Base-by-base conservation (phyloP, 208 protist species). In the Borovskyia barvae region DNA sequence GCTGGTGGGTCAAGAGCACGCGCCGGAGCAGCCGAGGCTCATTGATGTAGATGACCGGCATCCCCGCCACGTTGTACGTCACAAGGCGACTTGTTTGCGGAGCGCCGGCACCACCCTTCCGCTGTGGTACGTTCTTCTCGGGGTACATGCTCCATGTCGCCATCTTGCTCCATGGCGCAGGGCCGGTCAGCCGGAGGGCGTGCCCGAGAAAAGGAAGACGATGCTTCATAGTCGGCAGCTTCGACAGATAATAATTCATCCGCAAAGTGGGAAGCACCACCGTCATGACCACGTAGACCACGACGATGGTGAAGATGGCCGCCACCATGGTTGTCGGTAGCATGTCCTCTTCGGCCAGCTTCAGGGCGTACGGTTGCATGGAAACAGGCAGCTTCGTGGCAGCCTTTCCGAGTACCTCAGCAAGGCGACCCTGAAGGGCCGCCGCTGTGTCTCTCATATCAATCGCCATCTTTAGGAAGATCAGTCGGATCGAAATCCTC, bases 1-100 rank as follows among this genome's bases (percentile, higher is more conserved):
- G 77, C 71, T 92, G 86, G 46, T 93, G 76, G n/a, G 85, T 91
- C 39, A 86, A 57, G 0, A 96, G 75, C 12, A 96, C 83, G 17
- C 87, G 90, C 42, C 85, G 87, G 24, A 96, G 51, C 26, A 96
- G 71, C 20, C 66, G 54, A 3, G 90, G 90, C 28, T 93, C 70
- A 52, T 93, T 92, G 40, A 92, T 75, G 72, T 93, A 93, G 11
- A 96, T 62, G 15, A 93, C 80, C 17, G 82, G 84, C 74, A 87
- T 87, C 36, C 77, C 75, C 22, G 78, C 76, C 6, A 92, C 82
- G 55, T 81, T 87, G 72, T 87, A 95, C 19, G 55, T 70, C 1
- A 92, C 81, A n/a, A 92, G 43, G 28, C 82, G 77, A 47, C 72
- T 82, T 2, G 57, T 58, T 19, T 46, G 17, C 24, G 47, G 42